Evolutionary conservation across 306 rosid genomes (phyloP), one percentile per base, ranked within the genome.

Genomic region (Vigna trinervia): DNA sequence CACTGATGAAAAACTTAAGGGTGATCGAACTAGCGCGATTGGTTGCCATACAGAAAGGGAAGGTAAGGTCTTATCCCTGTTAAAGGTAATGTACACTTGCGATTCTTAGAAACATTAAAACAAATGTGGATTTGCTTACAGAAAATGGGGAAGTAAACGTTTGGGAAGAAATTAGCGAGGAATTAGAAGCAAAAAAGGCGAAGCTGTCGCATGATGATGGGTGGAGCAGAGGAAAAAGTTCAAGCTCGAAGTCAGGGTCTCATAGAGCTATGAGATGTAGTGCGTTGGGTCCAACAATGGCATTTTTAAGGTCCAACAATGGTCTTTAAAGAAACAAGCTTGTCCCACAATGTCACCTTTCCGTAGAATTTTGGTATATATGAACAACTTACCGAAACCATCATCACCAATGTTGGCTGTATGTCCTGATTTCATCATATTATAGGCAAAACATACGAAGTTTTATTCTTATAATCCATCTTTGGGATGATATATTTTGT

Each of bases 231-330:
- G 87, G 69, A 65, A 91, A 83, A 60, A 82, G 75, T 65, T 83
- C 96, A 75, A 82, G 84, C 77, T 74, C 84, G 34, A 79, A 84
- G n/a, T 71, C 90, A 52, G 87, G 97, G 96, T 86, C 93, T 17
- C 22, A 71, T 30, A 89, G 93, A 77, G 91, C 88, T 60, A 63
- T 89, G 78, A 89, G 96, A 79, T 84, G 96, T 85, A 87, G 98
- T 34, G 97, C 98, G 28, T 80, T 96, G 74, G 98, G 97, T 84
- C 99, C 96, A 39, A 87, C 90, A 53, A 84, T 96, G 91, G 91
- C 92, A 56, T 54, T 61, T 70, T 83, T 90, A 83, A 85, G 97
- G 80, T 83, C 89, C 5, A 91, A 91, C 70, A 89, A 87, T 36
- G 96, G 77, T 73, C 84, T 89, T 13, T 79, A 80, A 82, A 36